Base-by-base conservation (phyloP, 2,329 filamentous ascomycete species). In the Monosporascus ibericus region DNA sequence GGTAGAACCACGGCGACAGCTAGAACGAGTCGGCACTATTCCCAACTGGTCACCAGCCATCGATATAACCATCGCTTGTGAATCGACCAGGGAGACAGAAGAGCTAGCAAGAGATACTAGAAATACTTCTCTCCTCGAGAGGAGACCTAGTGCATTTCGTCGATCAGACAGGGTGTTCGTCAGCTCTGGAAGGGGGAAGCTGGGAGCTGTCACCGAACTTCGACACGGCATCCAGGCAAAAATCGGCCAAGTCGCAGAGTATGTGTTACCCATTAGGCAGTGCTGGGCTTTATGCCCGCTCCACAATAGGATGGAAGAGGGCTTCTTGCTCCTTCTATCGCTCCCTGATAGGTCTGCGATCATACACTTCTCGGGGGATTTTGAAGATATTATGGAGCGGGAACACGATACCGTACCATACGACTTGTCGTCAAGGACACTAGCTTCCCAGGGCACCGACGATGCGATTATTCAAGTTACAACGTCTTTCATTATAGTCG, bases 191-290 rank as follows among this genome's bases (percentile, higher is more conserved):
- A 81, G 81, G 58, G 84, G 84, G 0, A 69, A 72, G 1, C 78
- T 76, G 30, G 87, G 87, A 9, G 78, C 79, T 7, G 72, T 92
- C 24, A 81, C 82, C 3, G 87, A 92, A 62, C 75, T 89, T 55
- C 80, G 87, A 56, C 76, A 83, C 66, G 88, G 89, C 4, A 70
- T 89, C 27, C 82, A 87, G 61, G 88, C 86, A 18, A 82, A 79
- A 52, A 81, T 89, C 58, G 82, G 80, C 1, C 61, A 82, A 5
- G 78, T 83, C 22, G 70, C 84, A 11, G 76, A 80, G 22, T 77
- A 75, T 44, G 70, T 69, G 7, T 70, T 71, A 6, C 71, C 74
- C 2, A 73, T 82, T 34, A 76, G 73, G 48, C 71, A 76, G 47
- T 76, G 74, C 17, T 86, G 82, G 81, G 70, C 77, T 14, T 73